phyloP scores from a whole-genome alignment of 1,139 yeast species.

The Scheffersomyces quercinus region DNA sequence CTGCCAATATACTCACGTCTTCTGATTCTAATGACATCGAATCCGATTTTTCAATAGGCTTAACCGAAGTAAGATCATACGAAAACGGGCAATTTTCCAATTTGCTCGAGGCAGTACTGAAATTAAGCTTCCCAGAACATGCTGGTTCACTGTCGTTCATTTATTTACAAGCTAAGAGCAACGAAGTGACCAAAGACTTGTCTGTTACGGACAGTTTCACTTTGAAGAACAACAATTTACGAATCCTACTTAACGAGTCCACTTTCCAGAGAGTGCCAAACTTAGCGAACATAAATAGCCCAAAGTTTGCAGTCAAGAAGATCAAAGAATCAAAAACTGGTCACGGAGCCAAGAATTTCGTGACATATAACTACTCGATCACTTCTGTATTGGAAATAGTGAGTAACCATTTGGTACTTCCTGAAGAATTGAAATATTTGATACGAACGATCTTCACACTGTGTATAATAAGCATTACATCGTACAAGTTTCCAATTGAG shows the following conservation, averaged over 20 bases:
- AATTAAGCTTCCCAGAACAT: no score
- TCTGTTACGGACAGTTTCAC: not conserved
- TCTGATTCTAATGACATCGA: no score
- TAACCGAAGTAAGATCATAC: no score
- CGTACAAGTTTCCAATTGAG: not conserved
- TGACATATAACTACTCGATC: slow-evolving; percentile 14
- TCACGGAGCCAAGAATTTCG: slow-evolving; percentile 20
- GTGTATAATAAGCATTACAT: no score
- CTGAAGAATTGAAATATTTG: not conserved
- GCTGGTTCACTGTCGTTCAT: not conserved
- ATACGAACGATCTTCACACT: not conserved
- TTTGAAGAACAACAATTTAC: slow-evolving; percentile 6
- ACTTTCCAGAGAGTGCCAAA: slow-evolving; percentile 15
- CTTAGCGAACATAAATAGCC: slow-evolving; percentile 6
- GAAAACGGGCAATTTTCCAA: no score
- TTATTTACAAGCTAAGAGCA: not conserved
- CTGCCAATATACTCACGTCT: not conserved
- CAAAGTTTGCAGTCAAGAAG: slow-evolving; percentile 10
- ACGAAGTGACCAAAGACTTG: not conserved
- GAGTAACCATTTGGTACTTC: not conserved
- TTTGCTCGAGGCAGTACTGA: no score
- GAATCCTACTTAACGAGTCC: slow-evolving; percentile 9
- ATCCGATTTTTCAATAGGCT: no score
- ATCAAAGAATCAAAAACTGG: slow-evolving; percentile 19
- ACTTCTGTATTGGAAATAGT: slow-evolving; percentile 4